Percentiles rank a stretch among this genome's conserved stretches.
These are phyloP conservation scores for Cynanchum wilfordii DNA, from an alignment of 257 asterid genomes.

Conservation along the genomic window DNA sequence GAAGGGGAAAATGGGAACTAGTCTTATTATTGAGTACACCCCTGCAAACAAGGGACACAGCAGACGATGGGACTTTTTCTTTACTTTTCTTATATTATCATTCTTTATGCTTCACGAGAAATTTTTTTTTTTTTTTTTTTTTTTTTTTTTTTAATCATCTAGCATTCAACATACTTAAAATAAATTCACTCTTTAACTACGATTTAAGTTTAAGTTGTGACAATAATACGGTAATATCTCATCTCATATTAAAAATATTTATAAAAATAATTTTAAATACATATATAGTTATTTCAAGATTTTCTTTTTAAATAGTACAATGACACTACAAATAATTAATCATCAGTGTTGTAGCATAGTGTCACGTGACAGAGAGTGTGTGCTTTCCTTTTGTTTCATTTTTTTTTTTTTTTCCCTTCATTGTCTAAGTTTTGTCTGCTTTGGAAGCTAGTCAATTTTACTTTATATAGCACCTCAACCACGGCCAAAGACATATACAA, in stretches of 20 bases:
- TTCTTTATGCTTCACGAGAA: constrained; percentile 31
- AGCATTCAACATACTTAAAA: constrained; percentile 31
- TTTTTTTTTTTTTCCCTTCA: constrained; percentile 13
- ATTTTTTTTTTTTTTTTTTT: constrained; percentile 6
- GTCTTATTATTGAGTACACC: constrained; percentile 19
- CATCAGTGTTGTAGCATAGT: no score
- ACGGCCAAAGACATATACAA: neutral
- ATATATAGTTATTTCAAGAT: no score
- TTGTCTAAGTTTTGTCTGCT: constrained; percentile 15
- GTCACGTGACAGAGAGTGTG: no score
- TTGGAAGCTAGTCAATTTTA: constrained; percentile 29
- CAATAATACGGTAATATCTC: no score
- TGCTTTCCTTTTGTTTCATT: neutral
- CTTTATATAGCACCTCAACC: constrained; percentile 17
- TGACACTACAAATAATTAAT: no score
- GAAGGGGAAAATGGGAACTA: neutral
- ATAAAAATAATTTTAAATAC: no score
- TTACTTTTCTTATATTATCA: constrained; percentile 17
- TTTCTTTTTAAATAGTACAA: no score
- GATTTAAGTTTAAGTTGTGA: constrained; percentile 5
- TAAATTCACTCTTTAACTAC: constrained; percentile 16
- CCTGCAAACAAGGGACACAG: constrained; percentile 38
- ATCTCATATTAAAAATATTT: no score
- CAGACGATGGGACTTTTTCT: constrained; percentile 28
- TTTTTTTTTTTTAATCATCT: constrained; percentile 15